A percentile compares a stretch with the other conserved stretches of the same genome.
These are phyloP conservation scores for Leucoagaricus sp. DNA, from an alignment of 1,284 basidiomycete genomes.

Conservation along the genomic window DNA sequence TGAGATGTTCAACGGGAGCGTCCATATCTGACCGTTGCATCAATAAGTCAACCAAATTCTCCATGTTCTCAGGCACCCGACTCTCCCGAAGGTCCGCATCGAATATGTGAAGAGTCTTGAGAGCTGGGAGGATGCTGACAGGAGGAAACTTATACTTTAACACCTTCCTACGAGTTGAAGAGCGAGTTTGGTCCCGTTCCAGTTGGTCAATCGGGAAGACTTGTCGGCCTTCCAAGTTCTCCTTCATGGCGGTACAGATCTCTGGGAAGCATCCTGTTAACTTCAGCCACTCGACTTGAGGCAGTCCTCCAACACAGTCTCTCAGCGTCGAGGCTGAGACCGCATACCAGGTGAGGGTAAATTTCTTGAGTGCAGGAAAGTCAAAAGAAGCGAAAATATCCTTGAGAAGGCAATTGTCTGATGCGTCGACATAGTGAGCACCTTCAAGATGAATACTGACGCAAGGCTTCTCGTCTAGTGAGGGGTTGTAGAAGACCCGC, in stretches of 20 bases:
- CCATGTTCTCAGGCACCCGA: neutral
- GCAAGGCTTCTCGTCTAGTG: too few relatives aligned
- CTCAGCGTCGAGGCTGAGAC: neutral
- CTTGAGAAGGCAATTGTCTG: neutral
- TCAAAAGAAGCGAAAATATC: slow-evolving; percentile 3
- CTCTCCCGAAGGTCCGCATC: neutral
- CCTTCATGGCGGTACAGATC: neutral
- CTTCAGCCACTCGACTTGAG: neutral
- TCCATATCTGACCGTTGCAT: slow-evolving; percentile 10
- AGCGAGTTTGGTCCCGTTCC: neutral
- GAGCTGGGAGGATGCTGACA: slow-evolving; percentile 4
- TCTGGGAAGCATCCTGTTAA: neutral
- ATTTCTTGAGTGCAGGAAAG: neutral
- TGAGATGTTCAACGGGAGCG: slow-evolving; percentile 7
- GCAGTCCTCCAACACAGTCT: neutral
- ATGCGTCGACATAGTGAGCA: neutral
- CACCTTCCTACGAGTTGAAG: neutral
- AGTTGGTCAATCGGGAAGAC: neutral
- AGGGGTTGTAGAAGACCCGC: neutral
- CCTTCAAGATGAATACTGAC: neutral
- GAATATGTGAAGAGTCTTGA: neutral
- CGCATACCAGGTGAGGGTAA: neutral
- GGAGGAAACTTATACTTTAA: neutral
- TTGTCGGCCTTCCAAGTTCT: neutral
- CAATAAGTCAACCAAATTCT: neutral